Conservation (phyloP, 2,329 filamentous ascomycete species). For the Aspergillus sp. region DNA sequence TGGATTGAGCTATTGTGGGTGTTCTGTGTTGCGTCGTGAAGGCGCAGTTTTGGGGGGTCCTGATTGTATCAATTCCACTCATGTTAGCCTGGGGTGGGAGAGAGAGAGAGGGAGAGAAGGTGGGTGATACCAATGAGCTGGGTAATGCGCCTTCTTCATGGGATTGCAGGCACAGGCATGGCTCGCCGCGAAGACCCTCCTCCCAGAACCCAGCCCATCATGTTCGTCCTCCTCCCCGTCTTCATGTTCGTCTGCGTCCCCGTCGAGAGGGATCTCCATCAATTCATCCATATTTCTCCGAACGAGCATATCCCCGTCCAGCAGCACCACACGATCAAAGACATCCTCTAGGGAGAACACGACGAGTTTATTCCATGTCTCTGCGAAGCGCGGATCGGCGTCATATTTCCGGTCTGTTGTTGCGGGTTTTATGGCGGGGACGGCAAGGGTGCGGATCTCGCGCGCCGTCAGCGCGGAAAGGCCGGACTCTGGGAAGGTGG, state of each 20-base stretch:
- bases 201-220: neutral
- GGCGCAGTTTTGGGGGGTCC: conserved; percentile 58
- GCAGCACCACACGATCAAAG: conserved; percentile 76
- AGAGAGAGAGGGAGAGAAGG: neutral
- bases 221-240: neutral
- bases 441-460: conserved; percentile 66
- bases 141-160: conserved; percentile 22
- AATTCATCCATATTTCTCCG: conserved; percentile 86
- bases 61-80: neutral
- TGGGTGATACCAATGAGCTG: conserved; percentile 50
- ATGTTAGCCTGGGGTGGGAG: too few species aligned
- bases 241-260: conserved; percentile 53
- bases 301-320: conserved; percentile 88
- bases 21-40: conserved; percentile 58
- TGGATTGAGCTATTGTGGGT: conserved; percentile 23
- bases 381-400: conserved; percentile 80
- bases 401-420: conserved; percentile 65
- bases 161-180: conserved; percentile 24
- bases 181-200: conserved; percentile 57
- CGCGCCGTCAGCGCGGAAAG: conserved; percentile 68
- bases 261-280: conserved; percentile 77
- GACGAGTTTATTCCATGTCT: conserved; percentile 85
- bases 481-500: conserved; percentile 68
- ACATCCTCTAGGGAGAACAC: conserved; percentile 72
- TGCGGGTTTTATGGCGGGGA: conserved; percentile 71